phyloP scores from a whole-genome alignment of 2,329 filamentous ascomycete genomes.

The Seiridium unicorne region DNA sequence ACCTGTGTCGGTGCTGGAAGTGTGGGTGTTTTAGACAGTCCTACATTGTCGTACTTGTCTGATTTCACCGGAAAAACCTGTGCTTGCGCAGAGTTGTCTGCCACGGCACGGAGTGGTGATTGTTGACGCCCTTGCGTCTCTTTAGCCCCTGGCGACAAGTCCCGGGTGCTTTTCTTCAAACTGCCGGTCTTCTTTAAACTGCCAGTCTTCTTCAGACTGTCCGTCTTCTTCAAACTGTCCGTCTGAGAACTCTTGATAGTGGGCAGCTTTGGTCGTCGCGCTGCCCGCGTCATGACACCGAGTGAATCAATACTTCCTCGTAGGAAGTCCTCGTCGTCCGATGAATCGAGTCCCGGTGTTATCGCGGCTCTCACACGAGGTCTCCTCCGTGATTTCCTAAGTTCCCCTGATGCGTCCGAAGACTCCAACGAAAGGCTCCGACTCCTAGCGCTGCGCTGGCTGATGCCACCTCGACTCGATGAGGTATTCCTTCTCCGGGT shows the following conservation, averaged over 20 bases:
- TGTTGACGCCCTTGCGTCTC: neutral
- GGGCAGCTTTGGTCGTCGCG: constrained; percentile 20
- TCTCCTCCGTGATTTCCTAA: constrained; percentile 14
- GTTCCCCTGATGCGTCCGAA: constrained; percentile 19
- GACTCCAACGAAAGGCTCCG: constrained; percentile 15
- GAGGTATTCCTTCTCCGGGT: constrained; percentile 15
- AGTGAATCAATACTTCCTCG: constrained; percentile 20
- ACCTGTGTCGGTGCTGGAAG: neutral
- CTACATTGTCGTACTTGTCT: neutral
- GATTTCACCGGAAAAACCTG: neutral
- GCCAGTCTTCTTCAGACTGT: neutral
- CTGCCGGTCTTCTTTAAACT: neutral
- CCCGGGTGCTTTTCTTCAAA: neutral
- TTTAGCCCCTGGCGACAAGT: neutral
- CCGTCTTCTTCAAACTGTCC: neutral
- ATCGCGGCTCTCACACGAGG: constrained; percentile 11
- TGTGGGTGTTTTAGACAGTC: neutral
- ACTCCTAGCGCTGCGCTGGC: constrained; percentile 11
- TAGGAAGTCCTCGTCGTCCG: constrained; percentile 20
- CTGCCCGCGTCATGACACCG: constrained; percentile 16
- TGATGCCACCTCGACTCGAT: constrained; percentile 7
- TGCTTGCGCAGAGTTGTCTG: constrained; percentile 2
- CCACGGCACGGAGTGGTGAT: constrained; percentile 8
- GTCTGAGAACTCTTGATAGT: constrained; percentile 22
- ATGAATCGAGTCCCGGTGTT: constrained; percentile 16